phyloP scores from a whole-genome alignment of 345 rosid genomes.

The Boechera retrofracta region DNA sequence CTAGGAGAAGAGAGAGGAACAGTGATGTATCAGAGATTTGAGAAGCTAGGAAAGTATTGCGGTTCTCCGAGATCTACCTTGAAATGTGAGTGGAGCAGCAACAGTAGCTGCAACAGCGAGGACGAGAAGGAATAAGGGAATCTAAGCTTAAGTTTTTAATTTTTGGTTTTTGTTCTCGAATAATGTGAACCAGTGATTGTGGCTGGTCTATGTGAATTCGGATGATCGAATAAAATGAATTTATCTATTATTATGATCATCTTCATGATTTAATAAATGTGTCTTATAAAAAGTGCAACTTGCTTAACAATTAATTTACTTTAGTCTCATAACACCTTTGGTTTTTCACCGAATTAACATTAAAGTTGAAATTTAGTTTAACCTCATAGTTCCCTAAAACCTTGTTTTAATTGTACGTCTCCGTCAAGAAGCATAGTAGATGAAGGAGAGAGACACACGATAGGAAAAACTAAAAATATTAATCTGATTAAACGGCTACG shows the following conservation, averaged over 20 bases:
- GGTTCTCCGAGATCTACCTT: slow-evolving; percentile 43
- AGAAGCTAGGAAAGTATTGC: slow-evolving; percentile 35
- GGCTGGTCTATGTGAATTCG: slow-evolving; percentile 19
- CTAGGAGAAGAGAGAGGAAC: slow-evolving; percentile 53
- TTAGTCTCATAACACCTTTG: not conserved
- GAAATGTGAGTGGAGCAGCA: slow-evolving; percentile 47
- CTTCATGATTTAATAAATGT: not conserved
- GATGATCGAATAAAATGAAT: slow-evolving; percentile 15
- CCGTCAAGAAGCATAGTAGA: no score
- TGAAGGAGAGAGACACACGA: not conserved
- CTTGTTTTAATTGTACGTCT: no score
- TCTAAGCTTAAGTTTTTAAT: not conserved
- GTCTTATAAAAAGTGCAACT: not conserved
- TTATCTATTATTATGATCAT: not conserved
- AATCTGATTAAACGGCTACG: not conserved
- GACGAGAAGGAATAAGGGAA: slow-evolving; percentile 47
- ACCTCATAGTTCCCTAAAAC: not conserved
- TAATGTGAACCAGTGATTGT: slow-evolving; percentile 11
- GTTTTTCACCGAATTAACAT: not conserved
- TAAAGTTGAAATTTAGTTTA: not conserved
- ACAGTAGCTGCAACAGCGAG: slow-evolving; percentile 44
- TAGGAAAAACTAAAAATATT: not conserved
- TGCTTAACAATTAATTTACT: not conserved
- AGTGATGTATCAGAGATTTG: slow-evolving; percentile 42
- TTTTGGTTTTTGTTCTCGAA: not conserved